Evolutionary conservation across 805 yeast genomes (phyloP).

Genomic region (Starmerella scarabaei): DNA sequence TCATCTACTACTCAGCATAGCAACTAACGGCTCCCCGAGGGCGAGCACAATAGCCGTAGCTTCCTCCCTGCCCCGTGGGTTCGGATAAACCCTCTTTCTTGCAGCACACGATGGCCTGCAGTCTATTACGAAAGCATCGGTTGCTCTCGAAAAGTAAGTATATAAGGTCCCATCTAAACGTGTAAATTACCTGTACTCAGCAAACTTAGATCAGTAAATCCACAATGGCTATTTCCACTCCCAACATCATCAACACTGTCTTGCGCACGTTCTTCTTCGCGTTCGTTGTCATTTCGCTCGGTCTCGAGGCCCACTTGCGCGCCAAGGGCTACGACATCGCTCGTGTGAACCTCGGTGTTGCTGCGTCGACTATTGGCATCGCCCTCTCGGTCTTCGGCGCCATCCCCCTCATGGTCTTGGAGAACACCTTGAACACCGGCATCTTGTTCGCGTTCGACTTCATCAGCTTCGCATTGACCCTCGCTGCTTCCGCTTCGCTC

Average conservation of each 20-base stretch:
- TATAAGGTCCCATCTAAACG: no score
- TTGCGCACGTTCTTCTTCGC: slow-evolving; percentile 62
- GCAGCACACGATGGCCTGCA: no score
- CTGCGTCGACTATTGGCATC: slow-evolving; percentile 12
- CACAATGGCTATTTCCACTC: neutral
- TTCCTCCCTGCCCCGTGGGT: no score
- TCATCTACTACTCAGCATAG: no score
- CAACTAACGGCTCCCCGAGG: no score
- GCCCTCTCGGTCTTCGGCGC: slow-evolving; percentile 13
- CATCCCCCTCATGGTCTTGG: slow-evolving; percentile 4
- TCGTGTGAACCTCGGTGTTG: slow-evolving; percentile 16
- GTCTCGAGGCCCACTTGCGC: slow-evolving; percentile 46
- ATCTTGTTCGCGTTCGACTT: slow-evolving; percentile 11
- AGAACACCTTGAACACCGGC: neutral
- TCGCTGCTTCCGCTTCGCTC: slow-evolving; percentile 14
- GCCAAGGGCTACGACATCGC: slow-evolving; percentile 6
- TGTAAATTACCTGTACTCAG: no score
- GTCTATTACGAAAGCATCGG: no score
- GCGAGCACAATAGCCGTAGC: no score
- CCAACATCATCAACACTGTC: slow-evolving; percentile 4
- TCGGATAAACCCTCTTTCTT: no score
- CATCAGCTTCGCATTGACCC: slow-evolving; percentile 13
- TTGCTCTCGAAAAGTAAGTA: slow-evolving; percentile 1
- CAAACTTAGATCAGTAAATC: no score
- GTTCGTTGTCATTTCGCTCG: slow-evolving; percentile 65